phyloP scores from a whole-genome alignment of 2,329 filamentous ascomycete genomes.

The Calonectria pseudoturangicola region DNA sequence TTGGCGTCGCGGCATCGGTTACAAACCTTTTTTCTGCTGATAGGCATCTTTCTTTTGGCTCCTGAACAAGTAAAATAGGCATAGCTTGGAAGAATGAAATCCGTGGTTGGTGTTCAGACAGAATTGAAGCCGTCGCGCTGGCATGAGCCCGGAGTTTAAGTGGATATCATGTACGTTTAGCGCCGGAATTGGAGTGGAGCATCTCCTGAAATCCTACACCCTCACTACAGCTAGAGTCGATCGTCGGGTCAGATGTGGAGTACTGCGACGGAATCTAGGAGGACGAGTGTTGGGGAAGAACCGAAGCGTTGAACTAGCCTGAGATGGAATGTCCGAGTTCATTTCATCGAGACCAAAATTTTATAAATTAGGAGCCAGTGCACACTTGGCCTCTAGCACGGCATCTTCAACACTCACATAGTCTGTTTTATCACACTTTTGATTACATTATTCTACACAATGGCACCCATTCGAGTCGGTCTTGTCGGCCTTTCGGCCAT shows the following conservation, averaged over 20 bases:
- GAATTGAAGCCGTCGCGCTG: neutral
- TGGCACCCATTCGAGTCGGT: slow-evolving; percentile 44
- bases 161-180: neutral
- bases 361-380: neutral
- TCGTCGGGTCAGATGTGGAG: neutral
- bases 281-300: neutral
- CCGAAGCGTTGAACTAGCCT: neutral
- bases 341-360: neutral
- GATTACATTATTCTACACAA: neutral
- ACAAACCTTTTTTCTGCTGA: slow-evolving; percentile 43
- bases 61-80: neutral
- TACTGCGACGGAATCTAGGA: neutral
- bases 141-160: slow-evolving; percentile 25
- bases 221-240: neutral
- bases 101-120: neutral
- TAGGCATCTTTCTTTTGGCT: slow-evolving; percentile 12
- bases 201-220: neutral
- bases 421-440: neutral
- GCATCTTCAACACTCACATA: neutral
- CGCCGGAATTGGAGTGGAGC: slow-evolving; percentile 38
- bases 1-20: slow-evolving; percentile 38
- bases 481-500: slow-evolving; percentile 44
- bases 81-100: neutral
- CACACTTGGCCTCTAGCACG: neutral
- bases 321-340: neutral